These are phyloP conservation scores for Brettanomyces anomalus DNA, from an alignment of 805 yeast genomes.

Conservation along the genomic window DNA sequence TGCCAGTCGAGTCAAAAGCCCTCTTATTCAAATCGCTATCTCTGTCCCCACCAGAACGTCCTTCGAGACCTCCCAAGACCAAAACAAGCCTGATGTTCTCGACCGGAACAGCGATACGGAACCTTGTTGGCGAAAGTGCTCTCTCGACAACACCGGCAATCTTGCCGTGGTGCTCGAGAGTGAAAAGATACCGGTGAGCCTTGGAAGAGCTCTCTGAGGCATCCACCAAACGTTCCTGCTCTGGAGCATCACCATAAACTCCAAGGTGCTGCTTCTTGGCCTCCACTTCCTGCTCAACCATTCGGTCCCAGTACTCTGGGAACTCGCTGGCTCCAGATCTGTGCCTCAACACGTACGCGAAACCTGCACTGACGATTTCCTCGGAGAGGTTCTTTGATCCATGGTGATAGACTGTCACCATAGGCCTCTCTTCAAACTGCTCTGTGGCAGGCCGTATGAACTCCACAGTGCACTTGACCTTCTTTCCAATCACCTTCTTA, in stretches of 20 bases:
- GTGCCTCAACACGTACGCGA: slow-evolving; percentile 71
- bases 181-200: slow-evolving; percentile 65
- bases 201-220: slow-evolving; percentile 68
- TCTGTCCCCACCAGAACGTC: slow-evolving; percentile 22
- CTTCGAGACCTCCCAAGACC: slow-evolving; percentile 66
- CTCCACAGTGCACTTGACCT: slow-evolving; percentile 51
- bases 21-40: slow-evolving; percentile 32
- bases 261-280: slow-evolving; percentile 54
- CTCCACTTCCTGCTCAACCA: slow-evolving; percentile 58
- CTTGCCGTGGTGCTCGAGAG: slow-evolving; percentile 56
- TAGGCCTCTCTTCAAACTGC: slow-evolving; percentile 53
- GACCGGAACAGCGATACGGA: slow-evolving; percentile 56
- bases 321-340: slow-evolving; percentile 56
- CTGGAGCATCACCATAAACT: slow-evolving; percentile 50
- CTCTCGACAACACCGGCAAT: slow-evolving; percentile 66
- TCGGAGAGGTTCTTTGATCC: slow-evolving; percentile 55
- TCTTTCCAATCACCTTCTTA: slow-evolving; percentile 59
- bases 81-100: slow-evolving; percentile 64
- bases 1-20: slow-evolving; percentile 46
- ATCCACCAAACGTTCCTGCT: slow-evolving; percentile 57
- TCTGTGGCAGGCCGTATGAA: slow-evolving; percentile 55
- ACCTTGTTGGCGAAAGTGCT: slow-evolving; percentile 59
- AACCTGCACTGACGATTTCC: slow-evolving; percentile 53
- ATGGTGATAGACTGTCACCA: slow-evolving; percentile 45
- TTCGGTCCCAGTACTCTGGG: slow-evolving; percentile 68